phyloP scores from a whole-genome alignment of 1,284 basidiomycete genomes.

The Cryptococcus sp. region DNA sequence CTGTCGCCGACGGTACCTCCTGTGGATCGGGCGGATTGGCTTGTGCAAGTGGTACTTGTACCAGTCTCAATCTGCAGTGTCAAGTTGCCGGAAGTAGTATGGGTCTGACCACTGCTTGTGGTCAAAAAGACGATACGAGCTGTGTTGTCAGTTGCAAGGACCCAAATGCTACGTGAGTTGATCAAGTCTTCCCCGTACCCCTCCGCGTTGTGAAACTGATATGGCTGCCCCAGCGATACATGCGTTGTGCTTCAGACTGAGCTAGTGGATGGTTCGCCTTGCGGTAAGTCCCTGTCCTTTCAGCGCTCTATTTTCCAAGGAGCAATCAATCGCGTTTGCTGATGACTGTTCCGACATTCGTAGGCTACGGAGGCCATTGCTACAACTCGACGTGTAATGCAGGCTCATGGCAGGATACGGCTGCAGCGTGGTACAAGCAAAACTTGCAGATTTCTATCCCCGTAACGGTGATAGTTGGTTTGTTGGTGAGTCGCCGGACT shows the following conservation, averaged over 20 bases:
- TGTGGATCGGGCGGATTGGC: slow-evolving; percentile 67
- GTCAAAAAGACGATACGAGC: slow-evolving; percentile 62
- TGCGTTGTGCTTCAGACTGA: slow-evolving; percentile 75
- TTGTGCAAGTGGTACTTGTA: slow-evolving; percentile 82
- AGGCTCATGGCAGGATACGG: slow-evolving; percentile 65
- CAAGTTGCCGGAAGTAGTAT: slow-evolving; percentile 68
- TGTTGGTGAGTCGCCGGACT: slow-evolving; percentile 55
- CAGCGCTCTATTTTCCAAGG: neutral
- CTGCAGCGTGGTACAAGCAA: slow-evolving; percentile 67
- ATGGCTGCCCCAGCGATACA: slow-evolving; percentile 51
- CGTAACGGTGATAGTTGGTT: slow-evolving; percentile 69
- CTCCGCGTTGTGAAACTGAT: neutral
- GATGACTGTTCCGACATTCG: slow-evolving; percentile 2
- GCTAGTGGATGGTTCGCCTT: slow-evolving; percentile 82
- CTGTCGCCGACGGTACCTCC: slow-evolving; percentile 66
- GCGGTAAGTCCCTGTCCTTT: slow-evolving; percentile 58
- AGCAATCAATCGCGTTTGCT: neutral
- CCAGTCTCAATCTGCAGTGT: slow-evolving; percentile 76
- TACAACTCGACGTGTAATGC: slow-evolving; percentile 64
- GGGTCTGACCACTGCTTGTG: slow-evolving; percentile 68
- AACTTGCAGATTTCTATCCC: slow-evolving; percentile 81
- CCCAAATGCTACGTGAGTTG: slow-evolving; percentile 56
- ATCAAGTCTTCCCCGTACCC: neutral
- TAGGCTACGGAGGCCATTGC: slow-evolving; percentile 73
- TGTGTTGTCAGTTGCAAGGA: slow-evolving; percentile 82